phyloP scores from a whole-genome alignment of 805 yeast genomes.

The Wickerhamiella galacta region DNA sequence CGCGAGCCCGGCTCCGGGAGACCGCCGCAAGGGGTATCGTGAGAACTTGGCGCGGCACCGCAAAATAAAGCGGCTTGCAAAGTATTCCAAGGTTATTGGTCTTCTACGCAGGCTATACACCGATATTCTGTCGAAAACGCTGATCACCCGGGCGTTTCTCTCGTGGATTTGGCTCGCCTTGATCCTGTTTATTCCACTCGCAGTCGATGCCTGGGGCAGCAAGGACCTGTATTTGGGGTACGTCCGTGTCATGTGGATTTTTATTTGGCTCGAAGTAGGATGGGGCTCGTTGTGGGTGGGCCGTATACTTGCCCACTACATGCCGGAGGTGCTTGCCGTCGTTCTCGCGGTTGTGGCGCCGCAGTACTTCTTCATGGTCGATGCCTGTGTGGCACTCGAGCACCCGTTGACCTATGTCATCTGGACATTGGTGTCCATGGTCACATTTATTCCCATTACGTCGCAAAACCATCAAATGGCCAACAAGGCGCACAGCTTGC shows the following conservation, averaged over 20 bases:
- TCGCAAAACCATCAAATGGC: slow-evolving; percentile 16
- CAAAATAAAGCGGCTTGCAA: slow-evolving; percentile 8
- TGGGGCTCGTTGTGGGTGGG: slow-evolving; percentile 25
- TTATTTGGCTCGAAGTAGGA: slow-evolving; percentile 26
- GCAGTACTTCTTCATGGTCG: slow-evolving; percentile 17
- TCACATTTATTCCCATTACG: slow-evolving; percentile 23
- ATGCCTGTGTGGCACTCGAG: slow-evolving; percentile 23
- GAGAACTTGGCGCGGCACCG: slow-evolving; percentile 13
- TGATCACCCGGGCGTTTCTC: slow-evolving; percentile 21
- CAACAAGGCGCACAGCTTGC: slow-evolving; percentile 10
- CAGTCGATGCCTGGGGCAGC: slow-evolving; percentile 23
- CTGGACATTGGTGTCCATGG: slow-evolving; percentile 23
- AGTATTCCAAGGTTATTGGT: slow-evolving; percentile 7
- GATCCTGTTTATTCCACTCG: slow-evolving; percentile 24
- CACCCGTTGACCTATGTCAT: slow-evolving; percentile 20
- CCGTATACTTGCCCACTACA: slow-evolving; percentile 20
- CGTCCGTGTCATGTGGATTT: slow-evolving; percentile 23
- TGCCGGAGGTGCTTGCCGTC: slow-evolving; percentile 18
- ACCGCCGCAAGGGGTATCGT: slow-evolving; percentile 9
- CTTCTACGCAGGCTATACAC: slow-evolving; percentile 10
- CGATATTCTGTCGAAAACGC: slow-evolving; percentile 10
- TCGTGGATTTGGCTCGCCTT: slow-evolving; percentile 25
- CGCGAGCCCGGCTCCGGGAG: neutral
- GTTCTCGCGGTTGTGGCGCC: slow-evolving; percentile 21
- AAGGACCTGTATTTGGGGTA: slow-evolving; percentile 19